phyloP scores from a whole-genome alignment of 2,329 filamentous ascomycete genomes.

The Aspergillus amoenus region DNA sequence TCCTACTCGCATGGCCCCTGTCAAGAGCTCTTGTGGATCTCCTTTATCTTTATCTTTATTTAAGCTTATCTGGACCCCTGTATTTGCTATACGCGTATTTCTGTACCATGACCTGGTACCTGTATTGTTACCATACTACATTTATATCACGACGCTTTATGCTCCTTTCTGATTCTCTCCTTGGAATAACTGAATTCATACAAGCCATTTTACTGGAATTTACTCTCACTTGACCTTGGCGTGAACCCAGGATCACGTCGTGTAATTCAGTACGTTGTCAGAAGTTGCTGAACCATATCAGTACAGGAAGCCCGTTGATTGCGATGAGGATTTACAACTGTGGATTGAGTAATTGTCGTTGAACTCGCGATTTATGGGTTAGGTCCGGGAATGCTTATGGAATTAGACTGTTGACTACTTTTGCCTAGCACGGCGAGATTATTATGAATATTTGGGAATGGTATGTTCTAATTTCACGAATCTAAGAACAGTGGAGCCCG shows the following conservation, averaged over 20 bases:
- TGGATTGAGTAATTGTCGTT: neutral
- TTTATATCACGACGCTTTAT: neutral
- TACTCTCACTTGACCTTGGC: neutral
- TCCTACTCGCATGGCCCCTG: neutral
- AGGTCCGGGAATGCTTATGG: neutral
- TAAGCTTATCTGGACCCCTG: constrained; percentile 21
- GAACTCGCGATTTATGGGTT: neutral
- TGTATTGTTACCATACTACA: neutral
- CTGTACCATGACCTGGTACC: neutral
- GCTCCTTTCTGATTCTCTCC: neutral
- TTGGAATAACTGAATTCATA: neutral
- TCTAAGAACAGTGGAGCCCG: constrained; percentile 12
- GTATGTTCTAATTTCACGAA: constrained; percentile 15
- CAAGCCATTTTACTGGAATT: neutral
- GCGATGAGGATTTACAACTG: constrained; percentile 8
- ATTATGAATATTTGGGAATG: neutral
- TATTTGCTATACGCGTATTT: constrained; percentile 11
- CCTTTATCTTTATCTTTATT: constrained; percentile 6
- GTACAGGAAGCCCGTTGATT: neutral
- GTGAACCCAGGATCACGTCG: too few species aligned
- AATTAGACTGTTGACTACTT: neutral
- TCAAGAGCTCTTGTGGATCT: constrained; percentile 14
- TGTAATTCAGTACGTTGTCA: too few species aligned
- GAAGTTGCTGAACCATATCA: neutral
- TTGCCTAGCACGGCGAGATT: neutral